Base-by-base conservation (phyloP, 169 alveolate species). In the Plasmodium coatneyi region DNA sequence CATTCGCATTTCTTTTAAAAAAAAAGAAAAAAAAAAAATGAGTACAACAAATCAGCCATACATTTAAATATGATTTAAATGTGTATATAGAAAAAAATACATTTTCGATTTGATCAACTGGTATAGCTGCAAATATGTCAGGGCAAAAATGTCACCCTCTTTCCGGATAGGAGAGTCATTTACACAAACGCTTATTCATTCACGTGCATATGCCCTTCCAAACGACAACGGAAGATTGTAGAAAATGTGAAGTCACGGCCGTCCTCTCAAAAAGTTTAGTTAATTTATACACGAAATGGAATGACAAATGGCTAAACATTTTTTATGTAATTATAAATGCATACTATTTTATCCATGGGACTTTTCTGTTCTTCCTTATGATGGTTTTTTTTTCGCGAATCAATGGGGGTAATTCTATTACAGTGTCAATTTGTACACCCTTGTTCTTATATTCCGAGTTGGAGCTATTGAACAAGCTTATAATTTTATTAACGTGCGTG, bases 261-360 rank as follows among this genome's bases (percentile, higher is more conserved):
- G 1, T 22, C 41, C 30, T 7, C 36, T 66, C 76, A 66, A 5
- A 66, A 2, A 14, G 39, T 25, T 19, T 25, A 28, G 30, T 19
- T 66, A 66, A 66, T 66, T 66, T 66, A 66, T 66, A 28, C 16
- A 66, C 3, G 76, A 66, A 9, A 66, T 66, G 36, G 36, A 66
- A 66, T 66, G n/a, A 66, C 36, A 66, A 66, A 66, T 19, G 36
- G n/a, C 76, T 25, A 25, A 28, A 66, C 41, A 82, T 19, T 10
- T n/a, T 66, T 32, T 66, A 83, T 49, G 49, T 66, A 49, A 66
- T 22, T 60, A 83, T 83, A 83, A 74, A 19, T 28, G 56, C 60
- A 52, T 84, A 84, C 93, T 84, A 84, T 84, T 72, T 84, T 49
- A 84, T 84, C 93, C 93, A 84, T n/a, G 93, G 93, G n/a, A 36